Evolutionary conservation across 495 filamentous ascomycete species (phyloP).

Genomic region (Alectoria sarmentosa): DNA sequence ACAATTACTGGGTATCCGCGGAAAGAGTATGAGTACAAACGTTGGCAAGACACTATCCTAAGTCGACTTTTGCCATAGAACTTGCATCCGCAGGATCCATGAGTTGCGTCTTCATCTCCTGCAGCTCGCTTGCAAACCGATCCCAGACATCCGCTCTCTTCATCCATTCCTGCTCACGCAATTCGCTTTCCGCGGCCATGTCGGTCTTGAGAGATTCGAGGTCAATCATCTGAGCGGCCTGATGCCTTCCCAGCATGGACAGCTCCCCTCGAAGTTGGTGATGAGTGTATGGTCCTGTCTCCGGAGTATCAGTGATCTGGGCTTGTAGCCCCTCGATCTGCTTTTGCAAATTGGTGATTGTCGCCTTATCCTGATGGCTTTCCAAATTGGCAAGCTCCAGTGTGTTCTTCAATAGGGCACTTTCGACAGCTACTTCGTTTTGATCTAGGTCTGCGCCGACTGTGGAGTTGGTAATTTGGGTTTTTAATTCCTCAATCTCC

Average conservation of each 20-base stretch:
- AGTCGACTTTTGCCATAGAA: background rate
- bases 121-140: background rate
- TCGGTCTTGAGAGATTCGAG: conserved; percentile 8
- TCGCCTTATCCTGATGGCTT: conserved; percentile 3
- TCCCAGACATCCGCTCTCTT: conserved; percentile 1
- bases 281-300: background rate
- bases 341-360: conserved; percentile 5
- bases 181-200: conserved; percentile 12
- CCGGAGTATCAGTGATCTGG: background rate
- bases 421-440: conserved; percentile 13
- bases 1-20: background rate
- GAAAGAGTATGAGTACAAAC: background rate
- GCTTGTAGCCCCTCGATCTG: conserved; percentile 3
- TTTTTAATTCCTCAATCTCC: conserved; percentile 7
- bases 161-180: conserved; percentile 18
- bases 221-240: conserved; percentile 18
- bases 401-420: conserved; percentile 9
- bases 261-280: conserved; percentile 19
- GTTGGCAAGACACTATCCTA: background rate
- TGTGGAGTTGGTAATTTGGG: background rate
- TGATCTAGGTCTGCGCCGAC: background rate
- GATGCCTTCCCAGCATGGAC: conserved; percentile 20
- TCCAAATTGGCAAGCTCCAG: conserved; percentile 3
- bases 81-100: conserved; percentile 8
- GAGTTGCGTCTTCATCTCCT: conserved; percentile 15